Base-by-base conservation (phyloP, 73 alveolate species). In the Paramecium pentaurelia region DNA sequence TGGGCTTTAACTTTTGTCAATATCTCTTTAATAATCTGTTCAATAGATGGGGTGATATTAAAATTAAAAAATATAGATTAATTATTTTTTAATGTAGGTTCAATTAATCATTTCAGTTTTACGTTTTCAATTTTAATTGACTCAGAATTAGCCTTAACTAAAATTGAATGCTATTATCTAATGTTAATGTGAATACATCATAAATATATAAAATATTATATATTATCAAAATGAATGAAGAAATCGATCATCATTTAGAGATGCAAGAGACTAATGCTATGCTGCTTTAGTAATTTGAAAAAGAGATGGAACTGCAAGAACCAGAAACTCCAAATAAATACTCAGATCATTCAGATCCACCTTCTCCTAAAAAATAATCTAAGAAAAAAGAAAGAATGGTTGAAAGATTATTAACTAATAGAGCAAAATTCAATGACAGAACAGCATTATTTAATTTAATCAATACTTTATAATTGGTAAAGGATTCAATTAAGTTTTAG, bases 261-360 rank as follows among this genome's bases (percentile, higher is more conserved):
- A 64, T 64, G 84, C 47, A 64, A 34, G 84, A 64, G 47, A 64
- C 84, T 14, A 64, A 64, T 64, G 84, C 84, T 32, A 64, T 64
- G 84, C 16, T 64, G 28, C 84, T 64, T 7, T 14, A 34, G 47
- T 64, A 64, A 64, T 64, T 64, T 64, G 84, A 64, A 64, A 32
- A 64, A 34, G 84, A 3, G 42, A 34, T 11, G 3, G 84, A 64
- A 34, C 7, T 28, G 11, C 28, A 64, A 14, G 47, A 64, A 32
- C 9, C 22, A 25, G 51, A 64, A n/a, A 64, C 49, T 32, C 40
- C 77, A 25, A 64, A 64, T 64, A 64, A 64, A 54, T n/a, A 18
- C 20, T n/a, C 70, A 3, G 60, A 49, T 49, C 60, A 49, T 14
- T 64, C 84, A 32, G 84, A 64, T 28, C 84, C 84, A 64, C 84